These are phyloP conservation scores for Suhomyces chickasaworum DNA, from an alignment of 1,139 yeast genomes.

Conservation along the genomic window DNA sequence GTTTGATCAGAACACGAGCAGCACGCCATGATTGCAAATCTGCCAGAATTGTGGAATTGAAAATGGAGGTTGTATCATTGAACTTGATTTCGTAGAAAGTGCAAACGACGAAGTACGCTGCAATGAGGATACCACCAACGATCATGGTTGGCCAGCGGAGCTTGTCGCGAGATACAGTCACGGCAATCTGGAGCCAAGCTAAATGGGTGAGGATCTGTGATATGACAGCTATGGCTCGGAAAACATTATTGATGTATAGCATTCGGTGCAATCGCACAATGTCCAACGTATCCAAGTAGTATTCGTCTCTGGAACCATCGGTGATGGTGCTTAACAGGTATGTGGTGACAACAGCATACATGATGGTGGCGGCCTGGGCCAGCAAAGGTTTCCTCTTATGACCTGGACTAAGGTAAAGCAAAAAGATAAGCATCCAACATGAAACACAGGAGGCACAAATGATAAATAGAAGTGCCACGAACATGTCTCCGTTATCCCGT, in stretches of 20 bases:
- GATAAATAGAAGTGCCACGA: slow-evolving; percentile 46
- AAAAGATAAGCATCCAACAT: slow-evolving; percentile 55
- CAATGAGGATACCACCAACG: slow-evolving; percentile 23
- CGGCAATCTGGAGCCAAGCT: slow-evolving; percentile 44
- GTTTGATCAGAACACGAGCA: slow-evolving; percentile 22
- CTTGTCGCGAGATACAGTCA: slow-evolving; percentile 26
- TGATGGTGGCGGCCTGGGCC: slow-evolving; percentile 48
- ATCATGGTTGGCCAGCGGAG: slow-evolving; percentile 24
- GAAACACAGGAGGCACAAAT: slow-evolving; percentile 46
- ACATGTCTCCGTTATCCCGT: slow-evolving; percentile 44
- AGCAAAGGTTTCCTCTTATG: slow-evolving; percentile 50
- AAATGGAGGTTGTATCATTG: slow-evolving; percentile 18
- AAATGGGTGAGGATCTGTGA: slow-evolving; percentile 38
- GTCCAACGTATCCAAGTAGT: slow-evolving; percentile 40
- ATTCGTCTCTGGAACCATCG: slow-evolving; percentile 34
- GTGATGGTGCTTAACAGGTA: slow-evolving; percentile 44
- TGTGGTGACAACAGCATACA: slow-evolving; percentile 47
- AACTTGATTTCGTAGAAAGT: slow-evolving; percentile 16
- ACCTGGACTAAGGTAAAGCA: slow-evolving; percentile 46
- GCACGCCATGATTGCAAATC: slow-evolving; percentile 17
- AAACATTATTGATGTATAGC: slow-evolving; percentile 32
- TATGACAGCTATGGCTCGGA: slow-evolving; percentile 32
- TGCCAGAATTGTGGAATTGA: slow-evolving; percentile 14
- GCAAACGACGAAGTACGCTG: slow-evolving; percentile 23
- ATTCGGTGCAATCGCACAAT: slow-evolving; percentile 34